Evolutionary conservation across 2,329 filamentous ascomycete genomes (phyloP).

Genomic region (Ophiostoma montium): DNA sequence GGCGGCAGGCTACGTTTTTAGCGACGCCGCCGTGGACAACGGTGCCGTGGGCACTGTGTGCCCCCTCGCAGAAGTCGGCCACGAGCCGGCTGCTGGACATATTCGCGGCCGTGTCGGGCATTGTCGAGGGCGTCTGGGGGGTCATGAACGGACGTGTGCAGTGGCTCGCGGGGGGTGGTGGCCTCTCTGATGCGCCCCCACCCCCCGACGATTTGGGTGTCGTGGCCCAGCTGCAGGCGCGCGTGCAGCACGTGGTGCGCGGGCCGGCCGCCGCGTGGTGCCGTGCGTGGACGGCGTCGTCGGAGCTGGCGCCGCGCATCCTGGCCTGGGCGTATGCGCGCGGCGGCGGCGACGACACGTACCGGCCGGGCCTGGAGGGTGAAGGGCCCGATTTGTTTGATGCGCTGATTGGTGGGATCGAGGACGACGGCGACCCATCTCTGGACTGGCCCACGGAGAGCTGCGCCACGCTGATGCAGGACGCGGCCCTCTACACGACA

Average conservation of each 20-base stretch:
- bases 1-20: constrained; percentile 14
- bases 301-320: constrained; percentile 6
- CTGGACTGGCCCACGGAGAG: not conserved
- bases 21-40: constrained; percentile 14
- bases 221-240: constrained; percentile 7
- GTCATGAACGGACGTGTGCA: constrained; percentile 10
- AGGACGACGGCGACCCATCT: not conserved
- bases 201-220: constrained; percentile 7
- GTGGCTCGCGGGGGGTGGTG: constrained; percentile 6
- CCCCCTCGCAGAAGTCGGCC: constrained; percentile 8
- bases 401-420: not conserved
- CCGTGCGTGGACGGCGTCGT: constrained; percentile 7
- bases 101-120: constrained; percentile 13
- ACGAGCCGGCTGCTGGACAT: constrained; percentile 15
- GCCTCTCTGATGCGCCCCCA: too few species aligned
- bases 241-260: not conserved
- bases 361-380: constrained; percentile 10
- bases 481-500: constrained; percentile 13
- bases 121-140: constrained; percentile 12
- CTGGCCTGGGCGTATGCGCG: constrained; percentile 11
- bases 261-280: constrained; percentile 8
- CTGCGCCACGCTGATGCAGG: constrained; percentile 10
- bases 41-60: constrained; percentile 13
- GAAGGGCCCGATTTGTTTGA: constrained; percentile 13
- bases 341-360: constrained; percentile 9